These are phyloP conservation scores for Colletotrichum horii DNA, from an alignment of 2,329 filamentous ascomycete species.

Conservation along the genomic window DNA sequence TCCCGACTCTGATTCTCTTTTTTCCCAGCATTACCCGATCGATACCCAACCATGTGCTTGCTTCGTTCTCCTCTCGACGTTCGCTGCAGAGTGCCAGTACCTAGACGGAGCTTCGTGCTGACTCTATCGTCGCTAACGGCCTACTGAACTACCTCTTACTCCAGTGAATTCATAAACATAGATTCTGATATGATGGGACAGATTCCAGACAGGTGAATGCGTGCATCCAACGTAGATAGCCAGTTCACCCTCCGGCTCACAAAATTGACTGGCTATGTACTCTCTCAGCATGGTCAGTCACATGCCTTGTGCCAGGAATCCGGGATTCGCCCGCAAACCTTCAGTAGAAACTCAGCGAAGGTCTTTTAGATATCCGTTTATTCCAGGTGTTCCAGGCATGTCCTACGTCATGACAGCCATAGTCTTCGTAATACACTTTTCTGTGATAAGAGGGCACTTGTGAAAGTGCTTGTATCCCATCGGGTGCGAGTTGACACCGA, in stretches of 20 bases:
- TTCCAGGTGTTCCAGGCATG: too few species aligned
- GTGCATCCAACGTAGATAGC: neutral
- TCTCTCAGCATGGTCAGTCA: too few species aligned
- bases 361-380: too few species aligned
- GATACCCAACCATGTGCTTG: neutral
- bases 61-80: neutral
- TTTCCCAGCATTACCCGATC: neutral
- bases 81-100: neutral
- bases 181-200: fast-evolving
- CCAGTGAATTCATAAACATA: too few species aligned
- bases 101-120: neutral
- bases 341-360: too few species aligned
- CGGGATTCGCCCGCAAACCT: too few species aligned
- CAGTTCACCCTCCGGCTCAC: neutral
- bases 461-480: too few species aligned
- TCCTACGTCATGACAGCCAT: too few species aligned
- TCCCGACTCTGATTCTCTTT: neutral
- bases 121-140: neutral
- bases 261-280: too few species aligned
- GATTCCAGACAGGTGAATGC: fast-evolving
- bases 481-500: too few species aligned
- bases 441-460: too few species aligned
- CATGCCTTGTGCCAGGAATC: neutral
- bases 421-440: too few species aligned
- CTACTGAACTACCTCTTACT: neutral